A percentile compares a stretch with the other conserved stretches of the same genome.
Evolutionary conservation across 306 rosid genomes (phyloP).

Genomic region (Acmispon strigosus): DNA sequence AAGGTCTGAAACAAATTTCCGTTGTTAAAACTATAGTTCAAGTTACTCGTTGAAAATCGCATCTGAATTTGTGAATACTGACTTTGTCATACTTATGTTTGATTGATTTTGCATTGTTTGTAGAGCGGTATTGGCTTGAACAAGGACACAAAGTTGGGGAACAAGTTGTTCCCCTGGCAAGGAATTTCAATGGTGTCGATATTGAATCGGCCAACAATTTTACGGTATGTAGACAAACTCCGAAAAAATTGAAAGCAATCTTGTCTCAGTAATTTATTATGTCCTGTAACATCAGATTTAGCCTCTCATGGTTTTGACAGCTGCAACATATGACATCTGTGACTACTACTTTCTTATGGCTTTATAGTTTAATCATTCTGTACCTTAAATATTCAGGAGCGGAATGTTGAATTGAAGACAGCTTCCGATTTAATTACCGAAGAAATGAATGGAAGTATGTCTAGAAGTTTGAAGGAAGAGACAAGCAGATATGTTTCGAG

Average conservation of each 20-base stretch:
- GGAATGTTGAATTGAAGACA: conserved; percentile 49
- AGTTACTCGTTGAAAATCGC: background rate
- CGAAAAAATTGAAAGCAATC: background rate
- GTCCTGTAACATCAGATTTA: conserved; percentile 11
- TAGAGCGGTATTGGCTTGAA: conserved; percentile 92
- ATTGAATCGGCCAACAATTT: conserved; percentile 49
- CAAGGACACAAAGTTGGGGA: conserved; percentile 83
- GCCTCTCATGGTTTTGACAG: background rate
- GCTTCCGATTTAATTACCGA: conserved; percentile 34
- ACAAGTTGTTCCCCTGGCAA: conserved; percentile 84
- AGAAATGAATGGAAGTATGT: conserved; percentile 28
- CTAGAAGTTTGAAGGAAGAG: conserved; percentile 40
- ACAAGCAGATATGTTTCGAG: conserved; percentile 54
- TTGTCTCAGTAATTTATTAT: no score
- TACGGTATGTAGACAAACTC: conserved; percentile 39
- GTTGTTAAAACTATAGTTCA: background rate
- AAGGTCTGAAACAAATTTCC: conserved; percentile 43
- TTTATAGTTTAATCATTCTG: background rate
- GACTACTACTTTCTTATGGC: background rate
- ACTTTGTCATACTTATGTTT: background rate
- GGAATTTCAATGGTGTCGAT: conserved; percentile 65
- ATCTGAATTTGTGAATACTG: background rate
- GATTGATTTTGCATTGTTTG: conserved; percentile 10
- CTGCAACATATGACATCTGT: background rate
- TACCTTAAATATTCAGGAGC: conserved; percentile 40